Percentiles rank a stretch among this genome's conserved stretches.
phyloP scores from a whole-genome alignment of 1,284 basidiomycete species.

The Malassezia yamatoensis region DNA sequence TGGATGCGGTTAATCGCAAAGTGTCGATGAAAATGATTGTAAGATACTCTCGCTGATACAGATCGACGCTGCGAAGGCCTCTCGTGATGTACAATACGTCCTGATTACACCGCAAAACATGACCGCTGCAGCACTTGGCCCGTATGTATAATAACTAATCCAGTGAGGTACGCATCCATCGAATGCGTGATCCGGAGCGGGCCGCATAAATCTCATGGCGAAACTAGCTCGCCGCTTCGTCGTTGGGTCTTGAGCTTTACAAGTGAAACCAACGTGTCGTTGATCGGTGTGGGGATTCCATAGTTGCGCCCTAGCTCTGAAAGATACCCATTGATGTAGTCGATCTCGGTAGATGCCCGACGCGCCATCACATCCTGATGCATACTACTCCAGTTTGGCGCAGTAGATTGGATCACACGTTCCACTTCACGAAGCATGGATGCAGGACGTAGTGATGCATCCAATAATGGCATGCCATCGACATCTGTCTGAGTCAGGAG shows the following conservation, averaged over 20 bases:
- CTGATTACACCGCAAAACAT: constrained; percentile 43
- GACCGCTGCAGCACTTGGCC: constrained; percentile 21
- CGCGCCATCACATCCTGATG: constrained; percentile 28
- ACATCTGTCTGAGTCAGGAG: constrained; percentile 17
- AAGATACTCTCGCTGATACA: constrained; percentile 1
- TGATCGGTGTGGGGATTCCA: constrained; percentile 58
- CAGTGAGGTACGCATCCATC: constrained; percentile 20
- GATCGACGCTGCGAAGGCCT: constrained; percentile 17
- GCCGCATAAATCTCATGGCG: constrained; percentile 1
- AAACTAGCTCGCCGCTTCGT: constrained; percentile 19
- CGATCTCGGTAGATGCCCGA: constrained; percentile 45
- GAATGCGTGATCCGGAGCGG: constrained; percentile 21
- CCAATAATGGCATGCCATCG: constrained; percentile 26
- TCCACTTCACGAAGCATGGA: constrained; percentile 33
- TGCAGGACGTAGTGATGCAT: constrained; percentile 25
- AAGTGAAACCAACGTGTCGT: constrained; percentile 58
- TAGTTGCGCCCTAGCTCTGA: constrained; percentile 58
- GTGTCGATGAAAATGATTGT: constrained; percentile 79
- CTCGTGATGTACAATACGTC: constrained; percentile 25
- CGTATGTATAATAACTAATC: not conserved
- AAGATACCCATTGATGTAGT: constrained; percentile 79
- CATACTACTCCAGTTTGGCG: constrained; percentile 40
- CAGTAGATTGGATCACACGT: constrained; percentile 24
- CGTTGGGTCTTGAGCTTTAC: constrained; percentile 52
- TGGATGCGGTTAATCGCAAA: constrained; percentile 83